These are phyloP conservation scores for Talaromyces nanjingensis DNA, from an alignment of 495 filamentous ascomycete genomes.

Conservation along the genomic window DNA sequence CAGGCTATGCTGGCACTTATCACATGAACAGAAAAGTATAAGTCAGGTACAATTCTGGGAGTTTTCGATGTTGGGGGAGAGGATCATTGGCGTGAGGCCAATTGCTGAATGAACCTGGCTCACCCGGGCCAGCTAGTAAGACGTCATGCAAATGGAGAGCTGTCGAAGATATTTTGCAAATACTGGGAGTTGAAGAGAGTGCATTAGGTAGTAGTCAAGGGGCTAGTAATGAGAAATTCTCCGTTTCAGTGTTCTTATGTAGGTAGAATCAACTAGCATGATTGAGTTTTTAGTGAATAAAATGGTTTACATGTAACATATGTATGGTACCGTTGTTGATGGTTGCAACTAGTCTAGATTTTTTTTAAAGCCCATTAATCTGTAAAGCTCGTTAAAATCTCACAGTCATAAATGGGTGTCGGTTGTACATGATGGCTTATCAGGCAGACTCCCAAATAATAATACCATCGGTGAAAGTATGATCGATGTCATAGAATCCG, in stretches of 20 bases:
- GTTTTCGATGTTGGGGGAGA: not conserved
- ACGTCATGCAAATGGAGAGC: not conserved
- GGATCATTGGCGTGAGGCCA: not conserved
- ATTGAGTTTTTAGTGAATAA: not conserved
- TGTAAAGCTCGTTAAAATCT: not conserved
- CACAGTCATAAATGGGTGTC: no score
- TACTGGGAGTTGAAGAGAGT: not conserved
- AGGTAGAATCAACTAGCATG: not conserved
- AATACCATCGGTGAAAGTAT: not conserved
- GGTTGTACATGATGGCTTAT: not conserved
- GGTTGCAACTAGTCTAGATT: not conserved
- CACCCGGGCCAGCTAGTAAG: not conserved
- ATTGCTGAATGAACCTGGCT: not conserved
- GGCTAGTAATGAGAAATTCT: no score
- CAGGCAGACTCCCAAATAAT: not conserved
- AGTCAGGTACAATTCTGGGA: not conserved
- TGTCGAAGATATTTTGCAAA: not conserved
- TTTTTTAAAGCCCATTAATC: not conserved
- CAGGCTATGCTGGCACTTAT: not conserved
- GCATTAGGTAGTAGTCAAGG: no score
- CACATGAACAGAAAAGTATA: not conserved
- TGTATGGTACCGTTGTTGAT: no score
- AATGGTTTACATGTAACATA: no score
- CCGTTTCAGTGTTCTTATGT: no score
- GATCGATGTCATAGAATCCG: not conserved